phyloP scores from a whole-genome alignment of 768 basidiomycete species.

The Lactarius indigo region DNA sequence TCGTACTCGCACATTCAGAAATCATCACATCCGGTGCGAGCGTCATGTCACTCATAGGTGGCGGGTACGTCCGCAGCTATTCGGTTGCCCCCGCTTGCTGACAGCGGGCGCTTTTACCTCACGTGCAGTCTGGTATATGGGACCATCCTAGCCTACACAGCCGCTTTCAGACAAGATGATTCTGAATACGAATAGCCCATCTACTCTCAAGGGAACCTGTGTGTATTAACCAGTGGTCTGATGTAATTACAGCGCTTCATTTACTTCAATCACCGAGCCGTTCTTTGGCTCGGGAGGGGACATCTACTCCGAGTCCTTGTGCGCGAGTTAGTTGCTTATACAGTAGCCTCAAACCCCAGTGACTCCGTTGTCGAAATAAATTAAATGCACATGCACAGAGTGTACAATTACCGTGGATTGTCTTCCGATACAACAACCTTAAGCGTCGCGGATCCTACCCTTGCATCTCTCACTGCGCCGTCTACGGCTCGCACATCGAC shows the following conservation, averaged over 20 bases:
- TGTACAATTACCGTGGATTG: constrained; percentile 13
- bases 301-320: not conserved
- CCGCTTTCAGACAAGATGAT: constrained; percentile 75
- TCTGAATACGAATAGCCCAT: constrained; percentile 67
- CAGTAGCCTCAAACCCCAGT: not conserved
- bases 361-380: not conserved
- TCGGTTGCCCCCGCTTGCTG: not conserved
- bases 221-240: constrained; percentile 10
- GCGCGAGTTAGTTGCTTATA: not conserved
- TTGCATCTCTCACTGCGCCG: constrained; percentile 10
- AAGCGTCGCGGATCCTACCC: constrained; percentile 40
- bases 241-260: constrained; percentile 3
- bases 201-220: not conserved
- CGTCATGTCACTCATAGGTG: constrained; percentile 92
- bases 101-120: constrained; percentile 1
- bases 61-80: constrained; percentile 55
- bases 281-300: not conserved
- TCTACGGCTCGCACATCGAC: constrained; percentile 36
- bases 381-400: not conserved
- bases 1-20: constrained; percentile 88
- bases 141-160: constrained; percentile 85
- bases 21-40: constrained; percentile 83
- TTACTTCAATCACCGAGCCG: not conserved
- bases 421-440: constrained; percentile 35
- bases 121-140: constrained; percentile 71